Percentiles rank a stretch among this genome's conserved stretches.
Evolutionary conservation across 2,329 filamentous ascomycete genomes (phyloP).

Genomic region (Beauveria rudraprayagi): DNA sequence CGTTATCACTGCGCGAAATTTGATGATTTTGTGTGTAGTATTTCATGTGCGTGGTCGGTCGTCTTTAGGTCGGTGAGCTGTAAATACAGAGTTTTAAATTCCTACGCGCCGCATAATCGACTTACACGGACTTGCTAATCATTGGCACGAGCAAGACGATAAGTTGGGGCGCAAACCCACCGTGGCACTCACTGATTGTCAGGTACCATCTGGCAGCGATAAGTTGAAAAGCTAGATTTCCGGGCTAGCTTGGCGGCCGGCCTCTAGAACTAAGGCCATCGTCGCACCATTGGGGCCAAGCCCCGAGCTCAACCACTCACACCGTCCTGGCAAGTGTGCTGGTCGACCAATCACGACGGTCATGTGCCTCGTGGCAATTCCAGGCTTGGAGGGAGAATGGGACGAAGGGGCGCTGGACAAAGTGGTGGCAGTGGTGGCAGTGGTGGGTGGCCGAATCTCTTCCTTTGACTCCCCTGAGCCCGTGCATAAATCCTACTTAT

Average conservation of each 20-base stretch:
- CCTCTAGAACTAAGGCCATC: background rate
- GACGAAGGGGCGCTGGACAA: background rate
- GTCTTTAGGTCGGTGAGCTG: background rate
- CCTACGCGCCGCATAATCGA: background rate
- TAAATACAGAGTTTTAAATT: background rate
- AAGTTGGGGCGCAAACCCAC: too few relatives aligned
- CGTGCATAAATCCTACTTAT: too few relatives aligned
- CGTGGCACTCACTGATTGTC: background rate
- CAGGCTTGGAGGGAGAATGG: background rate
- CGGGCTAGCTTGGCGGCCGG: background rate
- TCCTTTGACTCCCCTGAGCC: too few relatives aligned
- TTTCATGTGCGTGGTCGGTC: too few relatives aligned
- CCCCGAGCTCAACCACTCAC: background rate
- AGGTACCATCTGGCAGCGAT: background rate
- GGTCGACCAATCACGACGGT: background rate
- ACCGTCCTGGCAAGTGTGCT: background rate
- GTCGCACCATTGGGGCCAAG: background rate
- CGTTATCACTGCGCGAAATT: too few relatives aligned
- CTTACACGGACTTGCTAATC: background rate
- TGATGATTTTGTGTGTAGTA: background rate
- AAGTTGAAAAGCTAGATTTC: background rate
- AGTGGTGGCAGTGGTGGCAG: background rate
- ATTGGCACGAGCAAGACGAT: too few relatives aligned
- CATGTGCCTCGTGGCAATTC: background rate
- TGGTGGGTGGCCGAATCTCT: too few relatives aligned